Conservation (phyloP, 352 stramenopile species). For the Phytophthora tubulina region DNA sequence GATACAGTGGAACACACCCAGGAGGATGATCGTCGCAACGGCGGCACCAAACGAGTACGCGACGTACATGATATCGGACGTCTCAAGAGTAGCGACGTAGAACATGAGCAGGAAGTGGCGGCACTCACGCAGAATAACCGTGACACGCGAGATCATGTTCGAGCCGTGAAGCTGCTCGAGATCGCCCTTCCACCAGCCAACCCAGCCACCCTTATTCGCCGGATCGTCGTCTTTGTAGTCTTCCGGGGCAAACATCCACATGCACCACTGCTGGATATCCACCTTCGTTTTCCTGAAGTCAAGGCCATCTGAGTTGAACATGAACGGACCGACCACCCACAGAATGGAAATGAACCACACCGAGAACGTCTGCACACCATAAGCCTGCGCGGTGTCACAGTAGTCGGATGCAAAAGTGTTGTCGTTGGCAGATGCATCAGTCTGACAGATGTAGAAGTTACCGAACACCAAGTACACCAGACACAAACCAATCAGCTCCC, state of each 20-base stretch:
- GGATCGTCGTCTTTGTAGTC: conserved; percentile 71
- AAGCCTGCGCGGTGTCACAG: conserved; percentile 73
- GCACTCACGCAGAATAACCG: conserved; percentile 74
- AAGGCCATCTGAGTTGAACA: conserved; percentile 87
- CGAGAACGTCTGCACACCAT: conserved; percentile 81
- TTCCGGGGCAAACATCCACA: conserved; percentile 79
- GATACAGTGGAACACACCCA: conserved; percentile 56
- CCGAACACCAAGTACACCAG: conserved; percentile 74
- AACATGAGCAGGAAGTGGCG: conserved; percentile 83
- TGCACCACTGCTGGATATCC: conserved; percentile 65
- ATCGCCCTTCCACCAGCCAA: conserved; percentile 79
- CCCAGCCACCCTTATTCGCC: conserved; percentile 75
- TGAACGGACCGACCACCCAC: conserved; percentile 73
- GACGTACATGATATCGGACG: conserved; percentile 59
- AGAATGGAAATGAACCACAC: conserved; percentile 84
- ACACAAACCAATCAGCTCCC: conserved; percentile 76
- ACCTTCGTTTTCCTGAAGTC: conserved; percentile 83
- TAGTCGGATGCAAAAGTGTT: conserved; percentile 70
- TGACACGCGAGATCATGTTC: conserved; percentile 74
- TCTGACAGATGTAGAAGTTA: conserved; percentile 76
- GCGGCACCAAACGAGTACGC: conserved; percentile 57
- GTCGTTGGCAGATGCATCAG: conserved; percentile 53
- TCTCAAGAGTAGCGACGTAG: conserved; percentile 71
- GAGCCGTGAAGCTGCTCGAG: conserved; percentile 69
- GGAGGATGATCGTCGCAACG: conserved; percentile 57